phyloP scores from a whole-genome alignment of 345 rosid genomes.

The Pelargonium nanum region DNA sequence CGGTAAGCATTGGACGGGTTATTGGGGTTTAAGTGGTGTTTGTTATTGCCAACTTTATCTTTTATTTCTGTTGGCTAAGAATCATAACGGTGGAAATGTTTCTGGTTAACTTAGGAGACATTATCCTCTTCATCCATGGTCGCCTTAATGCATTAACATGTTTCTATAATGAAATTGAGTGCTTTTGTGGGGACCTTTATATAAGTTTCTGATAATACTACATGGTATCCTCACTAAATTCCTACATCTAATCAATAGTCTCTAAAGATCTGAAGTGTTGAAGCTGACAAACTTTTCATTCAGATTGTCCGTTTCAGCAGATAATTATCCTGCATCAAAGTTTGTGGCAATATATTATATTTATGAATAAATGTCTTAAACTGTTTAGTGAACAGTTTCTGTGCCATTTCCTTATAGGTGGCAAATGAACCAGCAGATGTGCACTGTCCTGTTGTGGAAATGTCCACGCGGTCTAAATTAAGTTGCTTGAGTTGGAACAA shows the following conservation, averaged over 20 bases:
- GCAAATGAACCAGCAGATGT: constrained; percentile 42
- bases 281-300: too few relatives aligned
- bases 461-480: constrained; percentile 49
- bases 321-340: too few relatives aligned
- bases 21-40: background rate
- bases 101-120: background rate
- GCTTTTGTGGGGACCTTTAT: too few relatives aligned
- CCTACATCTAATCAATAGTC: too few relatives aligned
- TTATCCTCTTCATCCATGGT: background rate
- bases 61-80: background rate
- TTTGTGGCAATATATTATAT: too few relatives aligned
- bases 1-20: constrained; percentile 25
- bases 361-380: too few relatives aligned
- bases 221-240: too few relatives aligned
- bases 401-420: constrained; percentile 24
- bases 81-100: too few relatives aligned
- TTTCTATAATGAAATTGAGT: background rate
- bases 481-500: constrained; percentile 73
- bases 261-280: too few relatives aligned
- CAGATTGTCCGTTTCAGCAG: too few relatives aligned
- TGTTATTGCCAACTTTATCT: background rate
- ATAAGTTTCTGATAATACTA: too few relatives aligned
- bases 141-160: background rate
- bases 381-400: background rate
- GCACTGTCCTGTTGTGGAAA: constrained; percentile 45